Evolutionary conservation across 208 protist species (phyloP).

Genomic region (Balamuthia mandrillaris): DNA sequence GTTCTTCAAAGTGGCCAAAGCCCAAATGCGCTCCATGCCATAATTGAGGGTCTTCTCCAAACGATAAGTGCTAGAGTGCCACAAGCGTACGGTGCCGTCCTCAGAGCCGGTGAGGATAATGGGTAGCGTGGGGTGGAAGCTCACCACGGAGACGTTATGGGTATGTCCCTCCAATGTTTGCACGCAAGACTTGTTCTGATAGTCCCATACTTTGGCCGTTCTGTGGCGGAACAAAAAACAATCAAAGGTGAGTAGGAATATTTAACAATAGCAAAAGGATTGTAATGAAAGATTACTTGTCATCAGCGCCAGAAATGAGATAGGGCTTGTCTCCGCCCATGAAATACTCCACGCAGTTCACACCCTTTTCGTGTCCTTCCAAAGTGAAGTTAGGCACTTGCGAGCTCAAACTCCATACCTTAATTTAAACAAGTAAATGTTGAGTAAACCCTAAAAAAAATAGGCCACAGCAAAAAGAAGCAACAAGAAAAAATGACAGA

Average conservation of each 20-base stretch:
- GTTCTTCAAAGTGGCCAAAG: constrained; percentile 76
- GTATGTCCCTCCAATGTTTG: constrained; percentile 93
- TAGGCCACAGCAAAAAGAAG: too few species aligned
- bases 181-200: constrained; percentile 93
- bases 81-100: constrained; percentile 89
- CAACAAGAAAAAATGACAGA: background rate
- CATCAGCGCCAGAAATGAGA: constrained; percentile 94
- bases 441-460: too few species aligned
- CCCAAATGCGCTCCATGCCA: constrained; percentile 90
- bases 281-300: constrained; percentile 57
- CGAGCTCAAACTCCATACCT: constrained; percentile 88
- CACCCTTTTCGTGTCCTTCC: constrained; percentile 95
- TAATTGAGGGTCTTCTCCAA: constrained; percentile 91
- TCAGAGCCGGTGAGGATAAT: constrained; percentile 93
- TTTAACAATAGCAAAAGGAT: background rate
- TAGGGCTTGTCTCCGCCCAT: constrained; percentile 96
- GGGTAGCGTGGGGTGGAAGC: constrained; percentile 95
- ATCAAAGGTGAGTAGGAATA: background rate
- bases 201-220: constrained; percentile 96
- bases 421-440: background rate
- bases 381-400: constrained; percentile 92
- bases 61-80: constrained; percentile 91
- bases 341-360: constrained; percentile 98
- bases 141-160: constrained; percentile 90
- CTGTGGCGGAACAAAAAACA: constrained; percentile 4